Conservation (phyloP, 2,329 filamentous ascomycete species). For the Calonectria montana region DNA sequence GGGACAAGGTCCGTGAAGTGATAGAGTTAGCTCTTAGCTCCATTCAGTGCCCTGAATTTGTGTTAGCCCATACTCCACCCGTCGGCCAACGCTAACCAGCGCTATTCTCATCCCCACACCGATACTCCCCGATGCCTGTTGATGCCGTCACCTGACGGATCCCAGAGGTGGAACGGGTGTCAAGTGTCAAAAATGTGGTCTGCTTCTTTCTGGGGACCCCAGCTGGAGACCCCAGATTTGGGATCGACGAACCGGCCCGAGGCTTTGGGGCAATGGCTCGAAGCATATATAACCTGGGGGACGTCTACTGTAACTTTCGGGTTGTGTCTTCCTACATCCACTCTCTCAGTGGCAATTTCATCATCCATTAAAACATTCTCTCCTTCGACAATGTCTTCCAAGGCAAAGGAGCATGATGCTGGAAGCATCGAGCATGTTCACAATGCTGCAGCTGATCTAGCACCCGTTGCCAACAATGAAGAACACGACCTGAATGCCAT, state of each 20-base stretch:
- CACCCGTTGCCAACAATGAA: slow-evolving; percentile 22
- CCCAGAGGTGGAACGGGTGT: neutral
- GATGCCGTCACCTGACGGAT: neutral
- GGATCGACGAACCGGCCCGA: slow-evolving; percentile 1
- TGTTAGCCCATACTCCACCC: neutral
- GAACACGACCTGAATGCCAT: slow-evolving; percentile 23
- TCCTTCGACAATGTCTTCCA: slow-evolving; percentile 4
- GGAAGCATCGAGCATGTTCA: slow-evolving; percentile 21
- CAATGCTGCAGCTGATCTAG: slow-evolving; percentile 16
- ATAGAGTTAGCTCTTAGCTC: slow-evolving; percentile 5
- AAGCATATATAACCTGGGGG: slow-evolving; percentile 22
- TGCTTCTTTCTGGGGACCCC: slow-evolving; percentile 29
- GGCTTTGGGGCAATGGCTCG: neutral
- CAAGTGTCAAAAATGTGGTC: slow-evolving; percentile 12
- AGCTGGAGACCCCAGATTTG: slow-evolving; percentile 24
- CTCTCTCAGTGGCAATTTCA: neutral
- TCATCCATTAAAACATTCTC: neutral
- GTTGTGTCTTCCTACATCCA: neutral
- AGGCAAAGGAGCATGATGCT: slow-evolving; percentile 20
- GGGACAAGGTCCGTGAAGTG: neutral
- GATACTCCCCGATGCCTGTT: slow-evolving; percentile 27
- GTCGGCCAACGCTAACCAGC: slow-evolving; percentile 4
- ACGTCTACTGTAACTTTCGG: neutral
- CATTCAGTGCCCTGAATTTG: neutral
- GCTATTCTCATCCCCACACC: slow-evolving; percentile 21